Conservation (phyloP, 1,284 basidiomycete genomes). For the Moniliophthora roreri region DNA sequence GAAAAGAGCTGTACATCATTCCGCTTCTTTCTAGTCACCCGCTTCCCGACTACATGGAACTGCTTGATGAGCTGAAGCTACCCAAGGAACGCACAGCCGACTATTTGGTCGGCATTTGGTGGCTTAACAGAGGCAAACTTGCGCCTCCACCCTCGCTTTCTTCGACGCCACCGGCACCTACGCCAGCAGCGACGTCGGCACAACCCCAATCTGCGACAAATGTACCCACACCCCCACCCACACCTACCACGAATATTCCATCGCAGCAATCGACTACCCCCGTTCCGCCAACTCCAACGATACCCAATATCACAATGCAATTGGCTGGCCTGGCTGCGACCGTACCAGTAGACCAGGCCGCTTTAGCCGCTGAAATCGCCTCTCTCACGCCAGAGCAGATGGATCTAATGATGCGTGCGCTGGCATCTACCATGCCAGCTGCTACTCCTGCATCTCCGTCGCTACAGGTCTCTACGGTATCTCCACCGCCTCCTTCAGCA, state of each 20-base stretch:
- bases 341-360: constrained; percentile 24
- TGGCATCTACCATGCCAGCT: constrained; percentile 23
- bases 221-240: constrained; percentile 13
- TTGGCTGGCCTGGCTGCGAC: constrained; percentile 13
- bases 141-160: constrained; percentile 34
- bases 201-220: constrained; percentile 15
- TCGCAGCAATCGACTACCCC: background rate
- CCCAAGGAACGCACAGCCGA: constrained; percentile 61
- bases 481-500: constrained; percentile 1
- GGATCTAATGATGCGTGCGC: constrained; percentile 50
- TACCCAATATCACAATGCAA: constrained; percentile 8
- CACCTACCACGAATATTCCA: constrained; percentile 5
- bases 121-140: constrained; percentile 75
- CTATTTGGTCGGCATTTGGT: constrained; percentile 81
- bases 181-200: constrained; percentile 16
- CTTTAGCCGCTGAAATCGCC: constrained; percentile 49
- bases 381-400: constrained; percentile 63
- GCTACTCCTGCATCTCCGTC: background rate
- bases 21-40: constrained; percentile 71
- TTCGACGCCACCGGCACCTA: constrained; percentile 18
- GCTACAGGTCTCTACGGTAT: background rate
- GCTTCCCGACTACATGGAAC: constrained; percentile 83
- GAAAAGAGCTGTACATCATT: constrained; percentile 87
- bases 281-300: background rate
- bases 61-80: constrained; percentile 78